These are phyloP conservation scores for Apiospora saccharicola DNA, from an alignment of 2,329 filamentous ascomycete genomes.

Conservation along the genomic window DNA sequence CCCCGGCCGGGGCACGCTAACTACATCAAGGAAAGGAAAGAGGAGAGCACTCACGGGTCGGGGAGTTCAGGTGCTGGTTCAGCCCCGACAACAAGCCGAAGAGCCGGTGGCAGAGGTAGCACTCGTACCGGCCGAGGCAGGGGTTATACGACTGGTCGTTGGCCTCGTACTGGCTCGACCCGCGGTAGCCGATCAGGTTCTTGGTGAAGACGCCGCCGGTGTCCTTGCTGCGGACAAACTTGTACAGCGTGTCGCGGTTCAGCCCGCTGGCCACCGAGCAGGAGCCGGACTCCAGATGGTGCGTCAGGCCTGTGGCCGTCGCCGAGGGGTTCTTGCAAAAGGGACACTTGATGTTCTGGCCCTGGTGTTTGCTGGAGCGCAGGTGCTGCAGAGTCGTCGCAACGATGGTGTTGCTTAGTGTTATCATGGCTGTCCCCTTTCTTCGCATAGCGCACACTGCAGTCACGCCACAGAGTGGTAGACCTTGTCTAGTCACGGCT, in stretches of 20 bases:
- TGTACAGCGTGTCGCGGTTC: slow-evolving; percentile 57
- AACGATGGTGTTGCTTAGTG: background rate
- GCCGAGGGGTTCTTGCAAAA: slow-evolving; percentile 58
- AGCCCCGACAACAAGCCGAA: slow-evolving; percentile 50
- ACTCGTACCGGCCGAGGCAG: slow-evolving; percentile 57
- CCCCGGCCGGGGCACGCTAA: no score
- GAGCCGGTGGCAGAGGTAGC: slow-evolving; percentile 58
- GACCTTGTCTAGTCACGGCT: background rate
- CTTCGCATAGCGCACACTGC: no score
- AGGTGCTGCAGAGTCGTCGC: slow-evolving; percentile 54
- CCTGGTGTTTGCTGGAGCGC: slow-evolving; percentile 58
- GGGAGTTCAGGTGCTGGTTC: slow-evolving; percentile 62
- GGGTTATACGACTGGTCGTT: slow-evolving; percentile 56
- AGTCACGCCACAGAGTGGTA: no score
- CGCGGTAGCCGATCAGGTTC: slow-evolving; percentile 56
- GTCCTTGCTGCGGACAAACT: slow-evolving; percentile 54
- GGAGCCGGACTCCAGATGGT: slow-evolving; percentile 64
- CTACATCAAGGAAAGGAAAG: background rate
- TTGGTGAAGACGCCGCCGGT: slow-evolving; percentile 57
- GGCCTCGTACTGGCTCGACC: slow-evolving; percentile 45
- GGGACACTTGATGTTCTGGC: slow-evolving; percentile 55
- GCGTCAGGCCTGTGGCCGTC: slow-evolving; percentile 59
- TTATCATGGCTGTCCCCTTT: background rate
- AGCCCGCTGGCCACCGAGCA: slow-evolving; percentile 55
- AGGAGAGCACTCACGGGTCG: slow-evolving; percentile 51